These are phyloP conservation scores for Apium graveolens DNA, from an alignment of 129 eudicot species.

Conservation along the genomic window DNA sequence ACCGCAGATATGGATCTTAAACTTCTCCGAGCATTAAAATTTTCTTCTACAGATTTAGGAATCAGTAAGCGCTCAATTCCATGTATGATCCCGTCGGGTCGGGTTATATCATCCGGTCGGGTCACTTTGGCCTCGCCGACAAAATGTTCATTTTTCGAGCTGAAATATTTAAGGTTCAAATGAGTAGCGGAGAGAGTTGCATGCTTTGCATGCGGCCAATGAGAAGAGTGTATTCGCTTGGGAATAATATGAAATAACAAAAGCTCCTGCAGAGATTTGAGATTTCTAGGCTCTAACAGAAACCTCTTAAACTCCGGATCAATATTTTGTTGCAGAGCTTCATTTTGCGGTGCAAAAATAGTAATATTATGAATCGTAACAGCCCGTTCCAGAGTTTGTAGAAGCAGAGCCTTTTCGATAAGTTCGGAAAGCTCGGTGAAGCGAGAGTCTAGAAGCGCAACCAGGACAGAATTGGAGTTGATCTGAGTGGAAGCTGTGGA, in stretches of 20 bases:
- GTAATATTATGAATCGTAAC: conserved; percentile 65
- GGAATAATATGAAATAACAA: conserved; percentile 70
- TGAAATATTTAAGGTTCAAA: conserved; percentile 17
- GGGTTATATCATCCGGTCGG: conserved; percentile 51
- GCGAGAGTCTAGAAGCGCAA: conserved; percentile 80
- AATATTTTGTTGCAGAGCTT: conserved; percentile 58
- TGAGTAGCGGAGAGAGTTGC: conserved; percentile 26
- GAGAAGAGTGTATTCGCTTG: conserved; percentile 43
- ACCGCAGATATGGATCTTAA: conserved; percentile 75
- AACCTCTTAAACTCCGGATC: conserved; percentile 86
- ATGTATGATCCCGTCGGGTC: conserved; percentile 85
- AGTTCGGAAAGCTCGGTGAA: conserved; percentile 84
- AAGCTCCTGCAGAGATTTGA: conserved; percentile 60
- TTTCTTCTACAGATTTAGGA: conserved; percentile 76
- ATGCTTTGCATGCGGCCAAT: conserved; percentile 43
- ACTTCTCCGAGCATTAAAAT: conserved; percentile 64
- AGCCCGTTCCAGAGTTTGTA: conserved; percentile 60
- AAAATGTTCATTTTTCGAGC: conserved; percentile 26
- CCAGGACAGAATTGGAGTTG: conserved; percentile 69
- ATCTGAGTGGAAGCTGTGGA: background rate
- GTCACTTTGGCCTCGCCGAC: conserved; percentile 47
- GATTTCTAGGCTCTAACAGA: conserved; percentile 68
- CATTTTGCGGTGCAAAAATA: conserved; percentile 80
- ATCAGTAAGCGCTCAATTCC: conserved; percentile 72
- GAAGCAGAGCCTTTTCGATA: conserved; percentile 73